Conservation (phyloP, 495 filamentous ascomycete species). For the Barbatosphaeria neglecta region DNA sequence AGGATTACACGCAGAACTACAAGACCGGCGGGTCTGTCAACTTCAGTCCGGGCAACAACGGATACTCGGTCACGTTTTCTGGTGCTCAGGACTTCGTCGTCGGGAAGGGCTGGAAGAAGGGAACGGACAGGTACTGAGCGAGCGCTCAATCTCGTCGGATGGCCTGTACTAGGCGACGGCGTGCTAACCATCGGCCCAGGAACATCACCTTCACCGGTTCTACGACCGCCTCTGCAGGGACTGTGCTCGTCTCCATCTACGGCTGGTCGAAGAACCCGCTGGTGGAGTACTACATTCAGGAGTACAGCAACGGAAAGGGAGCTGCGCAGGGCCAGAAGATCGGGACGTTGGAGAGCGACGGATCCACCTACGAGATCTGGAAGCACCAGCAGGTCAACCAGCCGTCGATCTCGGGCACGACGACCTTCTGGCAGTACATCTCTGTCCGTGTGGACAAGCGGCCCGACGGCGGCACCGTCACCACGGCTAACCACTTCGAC, state of each 20-base stretch:
- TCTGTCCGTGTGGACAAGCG: slow-evolving; percentile 35
- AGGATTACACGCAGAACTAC: slow-evolving; percentile 28
- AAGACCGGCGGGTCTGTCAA: slow-evolving; percentile 23
- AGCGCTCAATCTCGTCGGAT: slow-evolving; percentile 1
- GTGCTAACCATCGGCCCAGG: neutral
- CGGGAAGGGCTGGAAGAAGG: slow-evolving; percentile 47
- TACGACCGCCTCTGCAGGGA: slow-evolving; percentile 7
- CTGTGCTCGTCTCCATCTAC: slow-evolving; percentile 31
- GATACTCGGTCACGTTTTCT: slow-evolving; percentile 24
- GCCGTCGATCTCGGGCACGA: slow-evolving; percentile 44
- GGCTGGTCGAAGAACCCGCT: slow-evolving; percentile 51
- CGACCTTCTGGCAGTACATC: slow-evolving; percentile 52
- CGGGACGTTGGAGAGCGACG: slow-evolving; percentile 43
- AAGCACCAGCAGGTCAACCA: slow-evolving; percentile 38
- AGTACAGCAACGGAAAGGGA: slow-evolving; percentile 45
- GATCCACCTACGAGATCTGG: slow-evolving; percentile 47
- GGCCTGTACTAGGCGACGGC: neutral
- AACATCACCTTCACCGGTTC: slow-evolving; percentile 12
- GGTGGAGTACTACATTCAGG: slow-evolving; percentile 54
- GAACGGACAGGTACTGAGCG: slow-evolving; percentile 36
- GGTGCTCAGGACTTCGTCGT: slow-evolving; percentile 45
- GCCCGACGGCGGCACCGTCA: slow-evolving; percentile 27
- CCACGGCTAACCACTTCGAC: slow-evolving; percentile 44
- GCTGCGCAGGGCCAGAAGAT: slow-evolving; percentile 28
- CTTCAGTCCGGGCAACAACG: slow-evolving; percentile 11